Base-by-base conservation (phyloP, 805 yeast species). In the Suhomyces canberraensis region DNA sequence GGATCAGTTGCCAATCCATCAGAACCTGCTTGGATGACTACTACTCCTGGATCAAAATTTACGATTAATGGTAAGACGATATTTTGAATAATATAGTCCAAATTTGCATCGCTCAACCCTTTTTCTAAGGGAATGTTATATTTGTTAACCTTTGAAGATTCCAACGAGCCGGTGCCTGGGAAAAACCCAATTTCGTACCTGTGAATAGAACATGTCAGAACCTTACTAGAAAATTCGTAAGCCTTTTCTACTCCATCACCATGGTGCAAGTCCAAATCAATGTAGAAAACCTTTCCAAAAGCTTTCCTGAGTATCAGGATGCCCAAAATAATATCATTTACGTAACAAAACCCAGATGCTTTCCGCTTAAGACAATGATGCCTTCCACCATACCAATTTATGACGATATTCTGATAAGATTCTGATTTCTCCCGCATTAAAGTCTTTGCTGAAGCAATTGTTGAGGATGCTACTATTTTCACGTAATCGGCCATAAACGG, bases 351-450 rank as follows among this genome's bases (percentile, higher is more conserved):
- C 2, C 91, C 91, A 8, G 82, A 68, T 1, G 86, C 84, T 22
- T 50, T 60, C 0, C 69, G 47, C 45, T 71, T 72, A 30, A 59
- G 64, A 4, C 80, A 79, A 56, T 84, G 93, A 51, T 84, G 93
- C 32, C 90, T 58, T 1, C 93, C 95, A 5, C 95, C 95, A 48
- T 77, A 75, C 89, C 89, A 84, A 50, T 82, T 82, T 30, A 84
- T 66, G 2, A 74, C 79, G 1, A 76, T 58, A 8, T 53, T 40
- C 26, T 61, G 64, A 18, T 46, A 4, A 1, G 13, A n/a, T n/a
- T 25, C 16, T 20, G 34, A 25, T 33, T 25, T 35, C 31, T 33
- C 1, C 52, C 34, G 3, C 72, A 45, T 47, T 60, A 64, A 31
- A 11, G 35, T 36, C 4, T 58, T 54, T 0, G 76, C 77, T 8